Conservation (phyloP, 768 basidiomycete species). For the Lactarius akahatsu region DNA sequence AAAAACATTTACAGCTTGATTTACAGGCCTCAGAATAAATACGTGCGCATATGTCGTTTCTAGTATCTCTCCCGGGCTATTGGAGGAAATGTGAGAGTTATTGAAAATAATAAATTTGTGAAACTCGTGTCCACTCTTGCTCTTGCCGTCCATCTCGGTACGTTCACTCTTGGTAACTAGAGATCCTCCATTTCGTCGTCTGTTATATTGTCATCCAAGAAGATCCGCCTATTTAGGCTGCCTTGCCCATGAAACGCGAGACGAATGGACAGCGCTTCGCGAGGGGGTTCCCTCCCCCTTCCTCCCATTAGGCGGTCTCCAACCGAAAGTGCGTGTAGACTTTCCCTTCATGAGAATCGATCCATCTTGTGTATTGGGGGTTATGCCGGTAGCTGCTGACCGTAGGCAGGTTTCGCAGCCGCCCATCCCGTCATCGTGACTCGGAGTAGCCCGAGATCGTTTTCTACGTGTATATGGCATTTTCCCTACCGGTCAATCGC, state of each 20-base stretch:
- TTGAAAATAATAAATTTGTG: too few relatives aligned
- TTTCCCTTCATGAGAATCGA: not conserved
- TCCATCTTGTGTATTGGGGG: too few relatives aligned
- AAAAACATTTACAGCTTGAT: too few relatives aligned
- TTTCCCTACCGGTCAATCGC: not conserved
- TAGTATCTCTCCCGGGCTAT: too few relatives aligned
- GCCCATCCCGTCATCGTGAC: too few relatives aligned
- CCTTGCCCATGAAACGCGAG: not conserved
- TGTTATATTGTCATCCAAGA: too few relatives aligned
- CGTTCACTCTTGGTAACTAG: not conserved
- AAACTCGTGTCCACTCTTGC: too few relatives aligned
- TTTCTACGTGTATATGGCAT: not conserved
- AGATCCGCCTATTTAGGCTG: not conserved
- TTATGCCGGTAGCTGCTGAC: not conserved
- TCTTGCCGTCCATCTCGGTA: not conserved
- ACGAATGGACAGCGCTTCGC: constrained; percentile 19
- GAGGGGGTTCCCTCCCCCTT: constrained; percentile 6
- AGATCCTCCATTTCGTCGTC: too few relatives aligned
- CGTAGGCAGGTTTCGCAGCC: too few relatives aligned
- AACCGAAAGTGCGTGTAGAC: not conserved
- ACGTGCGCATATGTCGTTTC: too few relatives aligned
- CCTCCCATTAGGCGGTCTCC: constrained; percentile 1
- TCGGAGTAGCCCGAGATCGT: not conserved
- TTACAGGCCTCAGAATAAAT: too few relatives aligned
- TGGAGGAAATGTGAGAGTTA: too few relatives aligned